phyloP scores from a whole-genome alignment of 2,329 filamentous ascomycete genomes.

The Phoma sp. region DNA sequence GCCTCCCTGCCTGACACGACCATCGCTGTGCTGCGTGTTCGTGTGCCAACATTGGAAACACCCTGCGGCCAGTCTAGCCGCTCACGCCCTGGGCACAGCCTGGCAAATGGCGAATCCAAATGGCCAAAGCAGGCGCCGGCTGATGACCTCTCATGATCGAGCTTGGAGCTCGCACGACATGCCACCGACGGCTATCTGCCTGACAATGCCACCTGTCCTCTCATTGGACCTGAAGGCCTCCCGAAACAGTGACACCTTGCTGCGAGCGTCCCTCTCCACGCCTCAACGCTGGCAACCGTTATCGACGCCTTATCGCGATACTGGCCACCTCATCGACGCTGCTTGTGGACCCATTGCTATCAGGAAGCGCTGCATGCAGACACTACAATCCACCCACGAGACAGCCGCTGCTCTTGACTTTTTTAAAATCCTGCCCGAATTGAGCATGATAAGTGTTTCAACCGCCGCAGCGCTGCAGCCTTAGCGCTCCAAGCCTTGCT shows the following conservation, averaged over 20 bases:
- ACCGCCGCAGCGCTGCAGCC: slow-evolving; percentile 9
- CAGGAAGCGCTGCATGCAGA: slow-evolving; percentile 13
- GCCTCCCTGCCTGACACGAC: slow-evolving; percentile 28
- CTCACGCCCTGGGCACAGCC: slow-evolving; percentile 8
- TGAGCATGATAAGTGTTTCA: slow-evolving; percentile 40
- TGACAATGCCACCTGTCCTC: slow-evolving; percentile 31
- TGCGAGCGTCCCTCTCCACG: too few relatives aligned
- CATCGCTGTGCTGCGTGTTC: slow-evolving; percentile 21
- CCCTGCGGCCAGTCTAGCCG: slow-evolving; percentile 15
- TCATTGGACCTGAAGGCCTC: slow-evolving; percentile 24
- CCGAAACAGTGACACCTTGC: slow-evolving; percentile 9
- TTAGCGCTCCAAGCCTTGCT: slow-evolving; percentile 29
- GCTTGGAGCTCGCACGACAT: slow-evolving; percentile 16
- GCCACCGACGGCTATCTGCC: too few relatives aligned
- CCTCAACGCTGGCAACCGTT: slow-evolving; percentile 28
- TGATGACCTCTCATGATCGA: slow-evolving; percentile 16
- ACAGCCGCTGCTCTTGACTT: slow-evolving; percentile 31
- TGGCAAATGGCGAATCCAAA: slow-evolving; percentile 19
- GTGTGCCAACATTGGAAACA: slow-evolving; percentile 29
- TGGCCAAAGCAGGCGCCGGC: slow-evolving; percentile 22
- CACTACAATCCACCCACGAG: slow-evolving; percentile 10
- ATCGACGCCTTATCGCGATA: slow-evolving; percentile 30
- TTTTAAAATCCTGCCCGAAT: slow-evolving; percentile 24
- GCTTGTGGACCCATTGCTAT: slow-evolving; percentile 14
- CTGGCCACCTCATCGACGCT: slow-evolving; percentile 22